These are phyloP conservation scores for Stephanocyclus meneghinianus DNA, from an alignment of 352 stramenopile genomes.

Conservation along the genomic window DNA sequence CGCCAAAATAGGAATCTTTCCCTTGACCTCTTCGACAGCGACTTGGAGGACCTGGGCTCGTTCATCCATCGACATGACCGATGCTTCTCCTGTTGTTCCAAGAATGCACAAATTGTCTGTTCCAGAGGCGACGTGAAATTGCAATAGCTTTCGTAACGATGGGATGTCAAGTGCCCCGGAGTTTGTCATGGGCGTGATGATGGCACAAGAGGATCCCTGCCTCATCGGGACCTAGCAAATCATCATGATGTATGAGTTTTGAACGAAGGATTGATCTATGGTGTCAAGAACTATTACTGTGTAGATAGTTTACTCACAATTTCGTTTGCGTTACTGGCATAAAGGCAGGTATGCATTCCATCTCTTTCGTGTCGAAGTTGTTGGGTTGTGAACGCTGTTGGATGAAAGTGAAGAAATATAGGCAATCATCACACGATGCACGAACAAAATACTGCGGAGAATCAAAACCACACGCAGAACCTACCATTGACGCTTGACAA, in stretches of 20 bases:
- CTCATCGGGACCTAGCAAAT: slow-evolving; percentile 56
- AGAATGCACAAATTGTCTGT: slow-evolving; percentile 95
- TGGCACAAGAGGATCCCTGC: slow-evolving; percentile 82
- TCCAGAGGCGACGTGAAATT: slow-evolving; percentile 89
- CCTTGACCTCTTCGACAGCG: slow-evolving; percentile 80
- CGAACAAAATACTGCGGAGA: neutral
- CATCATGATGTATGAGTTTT: neutral
- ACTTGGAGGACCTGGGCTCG: slow-evolving; percentile 91
- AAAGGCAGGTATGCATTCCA: neutral
- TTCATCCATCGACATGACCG: slow-evolving; percentile 92
- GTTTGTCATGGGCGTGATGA: slow-evolving; percentile 94
- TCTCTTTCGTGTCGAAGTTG: neutral
- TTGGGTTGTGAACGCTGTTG: slow-evolving; percentile 20
- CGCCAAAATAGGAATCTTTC: slow-evolving; percentile 90
- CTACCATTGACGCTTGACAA: slow-evolving; percentile 8
- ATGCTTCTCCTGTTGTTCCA: slow-evolving; percentile 95
- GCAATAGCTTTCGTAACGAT: slow-evolving; percentile 88
- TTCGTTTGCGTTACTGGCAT: slow-evolving; percentile 20
- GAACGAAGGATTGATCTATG: neutral
- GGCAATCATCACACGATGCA: neutral
- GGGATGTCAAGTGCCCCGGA: slow-evolving; percentile 92
- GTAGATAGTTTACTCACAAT: neutral
- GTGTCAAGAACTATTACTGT: neutral
- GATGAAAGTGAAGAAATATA: neutral
- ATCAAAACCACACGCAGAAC: neutral